Evolutionary conservation across 2,329 filamentous ascomycete species (phyloP), one percentile per base, ranked within the genome.

Genomic region (Beauveria caledonica): DNA sequence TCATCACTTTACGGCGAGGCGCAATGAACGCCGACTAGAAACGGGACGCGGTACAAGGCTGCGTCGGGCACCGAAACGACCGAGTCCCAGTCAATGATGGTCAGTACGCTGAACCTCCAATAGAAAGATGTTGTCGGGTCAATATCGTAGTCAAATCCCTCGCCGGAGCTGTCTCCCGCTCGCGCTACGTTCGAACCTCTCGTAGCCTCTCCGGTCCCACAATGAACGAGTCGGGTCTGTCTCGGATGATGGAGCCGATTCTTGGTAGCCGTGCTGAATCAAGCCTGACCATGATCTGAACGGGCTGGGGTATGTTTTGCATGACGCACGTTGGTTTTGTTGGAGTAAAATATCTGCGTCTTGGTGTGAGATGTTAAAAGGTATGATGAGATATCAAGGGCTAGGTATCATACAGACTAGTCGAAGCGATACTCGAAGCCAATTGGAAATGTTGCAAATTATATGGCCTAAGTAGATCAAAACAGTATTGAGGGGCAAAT

Each of bases 31-130:
- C 48, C 48, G 25, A 59, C 33, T 2, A 52, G 39, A n/a, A 40
- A 45, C 23, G 56, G 56, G 17, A 59, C 19, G 46, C 39, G 48
- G 48, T 45, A 33, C n/a, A 59, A 48, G 6, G 23, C 56, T 39
- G 56, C 56, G 27, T 59, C 48, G 5, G 46, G 56, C 23, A 59
- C 17, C 21, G 56, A 27, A 25, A 52, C 36, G 11, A 76, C 71
- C 46, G 71, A 77, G 60, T 79, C 74, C 74, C 75, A 79, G 63
- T 78, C 75, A 3, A 78, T 49, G 0, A 78, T 53, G 5, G 64
- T 76, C 1, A 72, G 74, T 5, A 78, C 63, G 0, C 61, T 60
- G 0, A 72, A 72, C 5, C 69, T 29, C 0, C 72, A 66, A 56
- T 78, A 67, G 1, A 78, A 70, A 27, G 78, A 80, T 73, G 60